Conservation (phyloP, 2,329 filamentous ascomycete species). For the Teratosphaeria gauchensis region DNA sequence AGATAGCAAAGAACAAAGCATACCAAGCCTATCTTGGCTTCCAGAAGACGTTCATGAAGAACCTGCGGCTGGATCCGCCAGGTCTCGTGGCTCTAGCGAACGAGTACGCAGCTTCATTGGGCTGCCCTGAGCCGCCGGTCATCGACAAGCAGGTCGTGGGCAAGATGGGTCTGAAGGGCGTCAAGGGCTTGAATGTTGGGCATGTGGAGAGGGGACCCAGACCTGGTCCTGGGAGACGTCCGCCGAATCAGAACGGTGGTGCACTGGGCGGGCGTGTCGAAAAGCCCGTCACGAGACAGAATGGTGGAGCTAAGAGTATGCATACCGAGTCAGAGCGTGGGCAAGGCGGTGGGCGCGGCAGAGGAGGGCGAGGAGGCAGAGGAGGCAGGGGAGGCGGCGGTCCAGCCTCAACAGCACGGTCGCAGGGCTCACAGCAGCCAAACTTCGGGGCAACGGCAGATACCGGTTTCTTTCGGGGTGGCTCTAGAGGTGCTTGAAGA, state of each 20-base stretch:
- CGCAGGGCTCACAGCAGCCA: background rate
- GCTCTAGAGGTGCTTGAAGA: background rate
- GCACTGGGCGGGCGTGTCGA: background rate
- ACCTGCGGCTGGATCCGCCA: slow-evolving; percentile 29
- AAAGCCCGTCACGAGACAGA: background rate
- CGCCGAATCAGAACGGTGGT: background rate
- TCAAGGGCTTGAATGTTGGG: slow-evolving; percentile 30
- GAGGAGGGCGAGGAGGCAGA: background rate
- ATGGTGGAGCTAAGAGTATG: background rate
- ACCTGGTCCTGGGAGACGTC: background rate
- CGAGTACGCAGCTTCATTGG: slow-evolving; percentile 34
- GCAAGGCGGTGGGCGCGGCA: background rate
- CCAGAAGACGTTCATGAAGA: slow-evolving; percentile 37
- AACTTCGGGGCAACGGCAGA: background rate
- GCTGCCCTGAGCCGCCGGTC: slow-evolving; percentile 36
- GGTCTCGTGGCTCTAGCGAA: slow-evolving; percentile 36
- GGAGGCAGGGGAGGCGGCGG: background rate
- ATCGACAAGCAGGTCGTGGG: slow-evolving; percentile 37
- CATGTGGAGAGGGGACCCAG: background rate
- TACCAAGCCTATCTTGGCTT: slow-evolving; percentile 41
- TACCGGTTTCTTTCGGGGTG: background rate
- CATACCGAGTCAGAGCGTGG: background rate
- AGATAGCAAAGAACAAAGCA: slow-evolving; percentile 32
- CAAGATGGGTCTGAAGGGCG: slow-evolving; percentile 41
- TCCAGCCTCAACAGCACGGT: background rate